These are phyloP conservation scores for Huntiella savannae DNA, from an alignment of 2,329 filamentous ascomycete genomes.

Conservation along the genomic window DNA sequence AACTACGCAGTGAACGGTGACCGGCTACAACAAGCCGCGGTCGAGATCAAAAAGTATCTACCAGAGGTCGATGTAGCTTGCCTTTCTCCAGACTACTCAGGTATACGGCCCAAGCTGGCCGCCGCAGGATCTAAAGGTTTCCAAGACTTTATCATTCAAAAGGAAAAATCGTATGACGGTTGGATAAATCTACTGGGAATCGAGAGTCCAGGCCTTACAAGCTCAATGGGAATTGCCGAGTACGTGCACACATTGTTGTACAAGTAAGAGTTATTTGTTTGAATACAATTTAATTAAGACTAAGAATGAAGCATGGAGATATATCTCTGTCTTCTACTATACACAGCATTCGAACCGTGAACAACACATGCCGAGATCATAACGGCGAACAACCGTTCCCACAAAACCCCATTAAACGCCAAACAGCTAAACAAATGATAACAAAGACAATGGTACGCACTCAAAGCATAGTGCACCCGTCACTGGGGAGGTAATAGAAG, in stretches of 20 bases:
- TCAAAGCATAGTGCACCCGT: no score
- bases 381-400: slow-evolving; percentile 15
- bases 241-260: slow-evolving; percentile 41
- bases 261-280: slow-evolving; percentile 13
- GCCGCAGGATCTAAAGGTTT: slow-evolving; percentile 44
- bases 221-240: slow-evolving; percentile 67
- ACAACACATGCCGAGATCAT: neutral
- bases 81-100: slow-evolving; percentile 69
- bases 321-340: neutral
- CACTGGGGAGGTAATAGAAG: no score
- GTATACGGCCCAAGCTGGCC: slow-evolving; percentile 72
- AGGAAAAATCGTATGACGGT: slow-evolving; percentile 58
- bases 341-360: neutral
- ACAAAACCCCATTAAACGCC: slow-evolving; percentile 14
- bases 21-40: slow-evolving; percentile 46
- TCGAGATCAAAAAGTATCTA: slow-evolving; percentile 61
- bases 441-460: no score
- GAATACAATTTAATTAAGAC: neutral
- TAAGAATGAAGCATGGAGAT: neutral
- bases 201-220: slow-evolving; percentile 83
- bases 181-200: slow-evolving; percentile 87
- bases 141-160: slow-evolving; percentile 64
- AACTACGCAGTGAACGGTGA: slow-evolving; percentile 50
- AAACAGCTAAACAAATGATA: neutral
- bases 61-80: slow-evolving; percentile 48